These are phyloP conservation scores for Stevia rebaudiana DNA, from an alignment of 140 eudicot species.

Conservation along the genomic window DNA sequence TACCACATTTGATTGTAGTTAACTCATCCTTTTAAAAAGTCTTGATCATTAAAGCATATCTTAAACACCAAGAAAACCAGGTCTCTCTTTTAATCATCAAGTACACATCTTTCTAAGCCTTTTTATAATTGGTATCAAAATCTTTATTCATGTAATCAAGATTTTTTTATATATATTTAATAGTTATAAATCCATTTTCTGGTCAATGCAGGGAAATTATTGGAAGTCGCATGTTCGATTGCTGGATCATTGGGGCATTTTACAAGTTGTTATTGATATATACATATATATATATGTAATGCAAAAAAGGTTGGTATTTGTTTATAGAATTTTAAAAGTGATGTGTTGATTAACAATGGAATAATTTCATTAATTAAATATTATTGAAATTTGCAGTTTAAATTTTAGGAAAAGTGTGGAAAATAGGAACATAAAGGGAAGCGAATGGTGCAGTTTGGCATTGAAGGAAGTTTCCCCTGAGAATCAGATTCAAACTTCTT, in stretches of 20 bases:
- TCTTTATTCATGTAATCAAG: background rate
- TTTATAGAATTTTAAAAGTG: background rate
- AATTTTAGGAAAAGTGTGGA: slow-evolving; percentile 35
- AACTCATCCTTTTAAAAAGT: slow-evolving; percentile 13
- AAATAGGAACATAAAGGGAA: slow-evolving; percentile 42
- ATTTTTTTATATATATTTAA: background rate
- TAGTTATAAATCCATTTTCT: background rate
- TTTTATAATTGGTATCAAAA: background rate
- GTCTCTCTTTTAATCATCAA: background rate
- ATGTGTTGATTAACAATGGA: slow-evolving; percentile 1
- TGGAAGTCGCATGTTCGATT: slow-evolving; percentile 66
- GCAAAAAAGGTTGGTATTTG: slow-evolving; percentile 28
- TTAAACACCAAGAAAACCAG: slow-evolving; percentile 5
- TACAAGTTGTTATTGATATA: slow-evolving; percentile 56
- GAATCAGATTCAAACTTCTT: slow-evolving; percentile 31
- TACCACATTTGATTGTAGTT: slow-evolving; percentile 24
- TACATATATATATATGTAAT: slow-evolving; percentile 24
- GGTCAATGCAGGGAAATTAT: slow-evolving; percentile 57
- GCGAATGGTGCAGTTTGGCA: slow-evolving; percentile 38
- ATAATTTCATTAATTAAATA: slow-evolving; percentile 25
- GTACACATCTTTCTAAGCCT: background rate
- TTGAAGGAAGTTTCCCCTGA: slow-evolving; percentile 38
- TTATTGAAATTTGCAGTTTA: slow-evolving; percentile 23
- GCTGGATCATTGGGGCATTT: slow-evolving; percentile 63
- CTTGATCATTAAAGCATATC: slow-evolving; percentile 21